Evolutionary conservation across 306 rosid species (phyloP), one percentile per base, ranked within the genome.

Genomic region (Castanea sativa): DNA sequence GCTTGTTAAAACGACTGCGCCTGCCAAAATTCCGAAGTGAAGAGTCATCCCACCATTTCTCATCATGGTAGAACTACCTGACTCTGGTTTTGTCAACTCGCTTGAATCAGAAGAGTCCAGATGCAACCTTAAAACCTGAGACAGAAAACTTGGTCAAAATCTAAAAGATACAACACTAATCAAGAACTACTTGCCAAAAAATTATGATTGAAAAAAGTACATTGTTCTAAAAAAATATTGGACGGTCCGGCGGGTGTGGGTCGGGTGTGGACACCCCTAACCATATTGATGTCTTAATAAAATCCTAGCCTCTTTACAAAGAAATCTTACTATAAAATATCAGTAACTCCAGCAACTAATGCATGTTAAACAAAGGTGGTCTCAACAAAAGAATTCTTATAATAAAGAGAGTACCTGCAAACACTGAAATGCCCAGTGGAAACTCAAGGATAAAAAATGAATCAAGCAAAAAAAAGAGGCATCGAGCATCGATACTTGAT

Each of bases 61-160:
- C 76, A 75, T 81, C 76, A 29, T 27, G 12, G 79, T 80, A 0
- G 73, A 38, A 71, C 85, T 77, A 60, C 51, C 79, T 11, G 78
- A 74, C 71, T 53, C 57, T 52, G 76, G 64, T 63, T 51, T 20
- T 33, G 33, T 73, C 73, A 68, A 72, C 71, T 81, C 85, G 55
- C 72, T 57, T 43, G 86, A 86, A 76, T 85, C 85, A 5, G 80
- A 76, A 56, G 77, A 89, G 55, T 92, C 98, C 91, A 95, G 82
- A 84, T 93, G 91, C 87, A 95, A 80, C 84, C 89, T 95, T 76
- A 95, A 80, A 65, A 87, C 91, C 99, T 95, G 92, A 72, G 81
- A 67, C 52, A 55, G 69, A 72, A 32, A 56, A 55, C 53, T 19
- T 1, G 43, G 41, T 64, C 15, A 57, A 38, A 64, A 74, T 21